These are phyloP conservation scores for Podila epigama DNA, from an alignment of 192 early-diverging fungal genomes.

Conservation along the genomic window DNA sequence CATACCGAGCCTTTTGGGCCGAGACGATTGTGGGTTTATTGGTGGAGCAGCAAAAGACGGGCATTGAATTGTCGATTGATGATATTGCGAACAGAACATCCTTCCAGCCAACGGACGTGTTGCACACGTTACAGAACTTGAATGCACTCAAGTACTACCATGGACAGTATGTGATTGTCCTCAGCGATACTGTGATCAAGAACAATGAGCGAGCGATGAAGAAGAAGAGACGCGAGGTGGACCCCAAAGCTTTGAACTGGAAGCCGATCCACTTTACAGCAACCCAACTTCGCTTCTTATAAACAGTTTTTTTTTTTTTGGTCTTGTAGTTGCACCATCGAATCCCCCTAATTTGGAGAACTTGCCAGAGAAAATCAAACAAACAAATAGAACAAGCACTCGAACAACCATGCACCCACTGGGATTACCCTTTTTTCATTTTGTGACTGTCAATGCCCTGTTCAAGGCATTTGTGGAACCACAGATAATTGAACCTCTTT, in stretches of 20 bases:
- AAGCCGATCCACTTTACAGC: slow-evolving; percentile 81
- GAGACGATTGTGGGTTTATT: slow-evolving; percentile 86
- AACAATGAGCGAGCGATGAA: slow-evolving; percentile 77
- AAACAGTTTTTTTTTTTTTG: too few relatives aligned
- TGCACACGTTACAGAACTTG: slow-evolving; percentile 89
- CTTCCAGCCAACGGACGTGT: slow-evolving; percentile 89
- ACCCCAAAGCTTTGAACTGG: slow-evolving; percentile 81
- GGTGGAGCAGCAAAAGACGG: slow-evolving; percentile 61
- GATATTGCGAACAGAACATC: slow-evolving; percentile 87
- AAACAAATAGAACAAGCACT: too few relatives aligned
- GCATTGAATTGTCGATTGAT: slow-evolving; percentile 86
- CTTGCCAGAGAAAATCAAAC: too few relatives aligned
- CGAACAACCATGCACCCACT: too few relatives aligned
- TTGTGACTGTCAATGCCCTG: too few relatives aligned
- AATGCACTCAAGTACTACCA: slow-evolving; percentile 92
- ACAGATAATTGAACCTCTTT: background rate
- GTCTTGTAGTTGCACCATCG: too few relatives aligned
- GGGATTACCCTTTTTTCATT: too few relatives aligned
- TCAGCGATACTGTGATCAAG: slow-evolving; percentile 87
- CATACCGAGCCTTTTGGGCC: slow-evolving; percentile 96
- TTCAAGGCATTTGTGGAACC: too few relatives aligned
- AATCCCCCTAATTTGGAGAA: too few relatives aligned
- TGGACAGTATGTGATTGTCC: slow-evolving; percentile 87
- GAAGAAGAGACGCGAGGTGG: slow-evolving; percentile 84
- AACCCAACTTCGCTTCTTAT: slow-evolving; percentile 77